Base-by-base conservation (phyloP, 768 basidiomycete species). In the Galerina sulciceps region DNA sequence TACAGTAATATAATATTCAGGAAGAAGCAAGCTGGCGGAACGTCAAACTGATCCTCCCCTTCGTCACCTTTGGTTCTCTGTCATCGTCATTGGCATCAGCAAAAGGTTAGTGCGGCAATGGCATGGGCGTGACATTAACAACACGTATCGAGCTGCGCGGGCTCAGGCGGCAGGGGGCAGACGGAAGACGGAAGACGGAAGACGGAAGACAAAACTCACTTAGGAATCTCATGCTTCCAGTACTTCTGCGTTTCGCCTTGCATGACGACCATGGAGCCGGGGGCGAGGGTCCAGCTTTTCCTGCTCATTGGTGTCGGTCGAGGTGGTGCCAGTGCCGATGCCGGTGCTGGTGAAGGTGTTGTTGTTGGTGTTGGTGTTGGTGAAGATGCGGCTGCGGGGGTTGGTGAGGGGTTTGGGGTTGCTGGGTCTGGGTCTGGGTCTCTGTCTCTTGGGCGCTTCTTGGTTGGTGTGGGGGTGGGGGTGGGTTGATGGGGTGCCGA, bases 141-240 rank as follows among this genome's bases (percentile, higher is more conserved):
- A 46, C n/a, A n/a, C n/a, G n/a, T n/a, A n/a, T n/a, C n/a, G 14
- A 51, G 22, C 26, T 52, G 6, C 10, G 6, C 45, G 37, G 38
- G 13, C 3, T 20, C 10, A 11, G 18, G 45, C 17, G 40, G 37
- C 5, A 36, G 26, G n/a, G n/a, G n/a, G n/a, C n/a, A n/a, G n/a
- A n/a, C n/a, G n/a, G n/a, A n/a, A n/a, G n/a, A n/a, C n/a, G n/a
- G n/a, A n/a, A n/a, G n/a, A n/a, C n/a, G n/a, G n/a, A n/a, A n/a
- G n/a, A n/a, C n/a, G n/a, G n/a, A n/a, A n/a, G n/a, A n/a, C n/a
- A n/a, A n/a, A 17, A 55, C 65, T 48, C 45, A 72, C 72, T 66
- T 73, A 2, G 72, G 71, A 36, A 73, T 73, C 53, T 70, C 66
- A 37, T 73, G 72, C 52, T 73, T 73, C 72, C 72, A 73, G 45